Conservation (phyloP, 164 flowering plant species). For the Vitis riparia region DNA sequence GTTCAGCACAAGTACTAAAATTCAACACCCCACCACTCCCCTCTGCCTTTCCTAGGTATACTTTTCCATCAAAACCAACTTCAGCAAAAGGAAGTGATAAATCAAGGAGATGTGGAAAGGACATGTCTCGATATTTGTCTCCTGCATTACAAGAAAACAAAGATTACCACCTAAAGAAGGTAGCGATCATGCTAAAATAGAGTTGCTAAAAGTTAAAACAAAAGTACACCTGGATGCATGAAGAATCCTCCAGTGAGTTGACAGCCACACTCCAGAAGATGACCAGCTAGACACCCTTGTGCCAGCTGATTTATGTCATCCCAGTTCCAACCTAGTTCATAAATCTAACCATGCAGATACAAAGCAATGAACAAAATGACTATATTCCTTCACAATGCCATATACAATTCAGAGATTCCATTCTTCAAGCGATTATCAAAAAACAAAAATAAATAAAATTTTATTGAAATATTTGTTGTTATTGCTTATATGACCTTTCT, state of each 20-base stretch:
- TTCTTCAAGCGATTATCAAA: no score
- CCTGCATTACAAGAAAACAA: slow-evolving; percentile 38
- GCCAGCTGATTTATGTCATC: slow-evolving; percentile 70
- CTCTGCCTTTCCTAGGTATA: slow-evolving; percentile 75
- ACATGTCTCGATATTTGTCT: slow-evolving; percentile 62
- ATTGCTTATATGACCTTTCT: no score
- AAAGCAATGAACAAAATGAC: no score
- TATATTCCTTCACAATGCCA: no score
- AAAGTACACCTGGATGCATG: slow-evolving; percentile 84
- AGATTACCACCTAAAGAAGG: neutral
- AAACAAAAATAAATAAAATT: no score
- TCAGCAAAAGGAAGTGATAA: slow-evolving; percentile 90
- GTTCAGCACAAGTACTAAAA: slow-evolving; percentile 84
- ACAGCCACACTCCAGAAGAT: slow-evolving; percentile 97
- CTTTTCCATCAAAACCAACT: slow-evolving; percentile 67
- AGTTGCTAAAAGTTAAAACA: neutral
- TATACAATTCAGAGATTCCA: no score
- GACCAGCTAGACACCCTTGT: slow-evolving; percentile 90
- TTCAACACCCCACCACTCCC: slow-evolving; percentile 79
- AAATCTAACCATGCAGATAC: slow-evolving; percentile 41
- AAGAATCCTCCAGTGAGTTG: slow-evolving; percentile 98
- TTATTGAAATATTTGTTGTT: no score
- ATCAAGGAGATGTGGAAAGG: slow-evolving; percentile 60
- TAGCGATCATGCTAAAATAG: neutral
- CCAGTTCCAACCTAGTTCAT: slow-evolving; percentile 99